These are phyloP conservation scores for Leonotis leonurus DNA, from an alignment of 257 asterid genomes.

Conservation along the genomic window DNA sequence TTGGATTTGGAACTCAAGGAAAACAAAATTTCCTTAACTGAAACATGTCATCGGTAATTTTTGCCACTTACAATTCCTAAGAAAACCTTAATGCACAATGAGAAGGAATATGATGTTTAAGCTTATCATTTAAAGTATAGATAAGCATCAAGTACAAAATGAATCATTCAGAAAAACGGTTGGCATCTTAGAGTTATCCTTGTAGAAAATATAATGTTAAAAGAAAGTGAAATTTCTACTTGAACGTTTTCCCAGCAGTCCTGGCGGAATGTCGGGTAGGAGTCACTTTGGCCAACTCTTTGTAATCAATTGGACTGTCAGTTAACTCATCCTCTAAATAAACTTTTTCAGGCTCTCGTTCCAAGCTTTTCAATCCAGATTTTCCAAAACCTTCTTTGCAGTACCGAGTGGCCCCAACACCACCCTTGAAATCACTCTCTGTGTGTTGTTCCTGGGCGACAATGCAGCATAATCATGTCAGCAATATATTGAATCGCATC, in stretches of 20 bases:
- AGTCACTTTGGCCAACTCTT: slow-evolving; percentile 38
- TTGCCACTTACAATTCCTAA: slow-evolving; percentile 7
- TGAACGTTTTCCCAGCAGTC: slow-evolving; percentile 60
- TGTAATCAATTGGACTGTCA: slow-evolving; percentile 40
- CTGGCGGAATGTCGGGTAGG: slow-evolving; percentile 71
- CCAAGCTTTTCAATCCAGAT: slow-evolving; percentile 27
- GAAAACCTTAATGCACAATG: not conserved
- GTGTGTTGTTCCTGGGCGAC: slow-evolving; percentile 35
- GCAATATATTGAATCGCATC: slow-evolving; percentile 10
- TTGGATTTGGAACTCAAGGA: not conserved
- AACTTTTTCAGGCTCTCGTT: slow-evolving; percentile 36
- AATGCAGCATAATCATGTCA: slow-evolving; percentile 11
- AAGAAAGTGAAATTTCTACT: slow-evolving; percentile 31
- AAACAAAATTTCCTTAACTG: not conserved
- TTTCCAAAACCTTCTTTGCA: slow-evolving; percentile 26
- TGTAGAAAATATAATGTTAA: not conserved
- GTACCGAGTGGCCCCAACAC: slow-evolving; percentile 50
- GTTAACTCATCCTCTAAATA: slow-evolving; percentile 35
- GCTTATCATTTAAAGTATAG: not conserved
- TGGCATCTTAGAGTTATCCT: slow-evolving; percentile 7
- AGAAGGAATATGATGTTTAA: not conserved
- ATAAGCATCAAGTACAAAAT: not conserved
- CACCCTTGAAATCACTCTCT: slow-evolving; percentile 72
- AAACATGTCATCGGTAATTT: too few relatives aligned
- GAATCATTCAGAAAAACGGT: slow-evolving; percentile 1